A percentile compares a stretch with the other conserved stretches of the same genome.
Evolutionary conservation across 2,329 filamentous ascomycete species (phyloP).

Genomic region (Nemania abortiva): DNA sequence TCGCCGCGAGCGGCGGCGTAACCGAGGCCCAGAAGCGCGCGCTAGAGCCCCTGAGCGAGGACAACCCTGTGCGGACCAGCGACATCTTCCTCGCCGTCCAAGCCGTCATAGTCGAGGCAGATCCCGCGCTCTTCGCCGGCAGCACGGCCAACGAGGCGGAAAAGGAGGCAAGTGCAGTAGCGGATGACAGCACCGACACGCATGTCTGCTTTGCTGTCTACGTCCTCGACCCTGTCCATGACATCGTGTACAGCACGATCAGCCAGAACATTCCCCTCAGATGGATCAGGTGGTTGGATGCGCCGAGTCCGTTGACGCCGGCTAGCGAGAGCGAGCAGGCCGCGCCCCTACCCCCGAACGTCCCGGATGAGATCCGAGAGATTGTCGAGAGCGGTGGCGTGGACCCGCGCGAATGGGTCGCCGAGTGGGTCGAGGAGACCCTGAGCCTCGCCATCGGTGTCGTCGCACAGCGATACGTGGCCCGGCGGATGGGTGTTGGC

Average conservation of each 20-base stretch:
- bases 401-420: conserved; percentile 95
- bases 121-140: conserved; percentile 76
- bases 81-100: conserved; percentile 98
- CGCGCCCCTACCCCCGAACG: conserved; percentile 46
- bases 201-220: conserved; percentile 81
- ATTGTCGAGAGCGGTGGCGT: conserved; percentile 82
- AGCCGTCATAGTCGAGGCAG: conserved; percentile 76
- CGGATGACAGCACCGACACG: conserved; percentile 67
- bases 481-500: conserved; percentile 93
- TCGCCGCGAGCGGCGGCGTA: conserved; percentile 79
- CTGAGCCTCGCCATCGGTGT: conserved; percentile 83
- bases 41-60: conserved; percentile 81
- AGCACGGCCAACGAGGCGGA: conserved; percentile 65
- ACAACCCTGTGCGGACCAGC: conserved; percentile 89
- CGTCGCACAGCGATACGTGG: conserved; percentile 94
- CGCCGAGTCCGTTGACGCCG: conserved; percentile 69
- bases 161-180: conserved; percentile 65
- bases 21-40: conserved; percentile 84
- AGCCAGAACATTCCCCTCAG: conserved; percentile 85
- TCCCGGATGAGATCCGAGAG: conserved; percentile 87
- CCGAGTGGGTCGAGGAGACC: conserved; percentile 95
- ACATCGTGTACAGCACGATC: conserved; percentile 85
- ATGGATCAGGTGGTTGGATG: conserved; percentile 94
- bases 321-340: conserved; percentile 60
- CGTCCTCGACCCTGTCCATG: conserved; percentile 88